These are phyloP conservation scores for Ramularia collo-cygni DNA, from an alignment of 2,329 filamentous ascomycete species.

Conservation along the genomic window DNA sequence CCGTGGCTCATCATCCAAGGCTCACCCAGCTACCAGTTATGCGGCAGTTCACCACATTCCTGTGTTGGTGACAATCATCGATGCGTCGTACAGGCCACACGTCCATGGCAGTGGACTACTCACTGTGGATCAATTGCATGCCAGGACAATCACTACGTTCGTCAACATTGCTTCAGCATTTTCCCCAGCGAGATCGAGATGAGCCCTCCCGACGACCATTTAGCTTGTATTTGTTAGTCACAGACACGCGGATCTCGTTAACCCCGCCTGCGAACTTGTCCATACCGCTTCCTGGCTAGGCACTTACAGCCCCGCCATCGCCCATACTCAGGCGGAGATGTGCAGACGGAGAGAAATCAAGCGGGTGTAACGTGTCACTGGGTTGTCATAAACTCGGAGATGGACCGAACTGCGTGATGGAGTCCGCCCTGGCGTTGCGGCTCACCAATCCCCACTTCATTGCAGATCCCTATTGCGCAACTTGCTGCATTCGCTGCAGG, in stretches of 20 bases:
- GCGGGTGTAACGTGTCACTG: constrained; percentile 25
- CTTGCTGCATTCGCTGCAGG: constrained; percentile 28
- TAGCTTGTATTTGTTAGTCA: too few species aligned
- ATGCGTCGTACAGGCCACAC: constrained; percentile 10
- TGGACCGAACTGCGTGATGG: constrained; percentile 14
- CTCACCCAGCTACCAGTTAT: too few species aligned
- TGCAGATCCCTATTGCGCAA: constrained; percentile 24
- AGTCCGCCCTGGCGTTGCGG: constrained; percentile 15
- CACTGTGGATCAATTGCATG: constrained; percentile 1
- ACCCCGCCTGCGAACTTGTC: too few species aligned
- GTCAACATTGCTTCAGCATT: constrained; percentile 4
- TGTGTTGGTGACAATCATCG: constrained; percentile 6
- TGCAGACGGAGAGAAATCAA: constrained; percentile 10
- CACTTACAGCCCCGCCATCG: too few species aligned
- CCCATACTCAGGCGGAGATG: constrained; percentile 14
- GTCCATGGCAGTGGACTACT: too few species aligned
- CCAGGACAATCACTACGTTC: not conserved
- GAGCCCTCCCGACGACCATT: too few species aligned
- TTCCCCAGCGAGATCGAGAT: too few species aligned
- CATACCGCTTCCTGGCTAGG: too few species aligned
- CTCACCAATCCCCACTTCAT: constrained; percentile 15
- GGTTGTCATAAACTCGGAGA: constrained; percentile 16
- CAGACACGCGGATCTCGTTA: too few species aligned
- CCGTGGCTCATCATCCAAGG: constrained; percentile 4
- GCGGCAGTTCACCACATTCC: constrained; percentile 10